Evolutionary conservation across 2,329 filamentous ascomycete species (phyloP).

Genomic region (Cladophialophora bantiana): DNA sequence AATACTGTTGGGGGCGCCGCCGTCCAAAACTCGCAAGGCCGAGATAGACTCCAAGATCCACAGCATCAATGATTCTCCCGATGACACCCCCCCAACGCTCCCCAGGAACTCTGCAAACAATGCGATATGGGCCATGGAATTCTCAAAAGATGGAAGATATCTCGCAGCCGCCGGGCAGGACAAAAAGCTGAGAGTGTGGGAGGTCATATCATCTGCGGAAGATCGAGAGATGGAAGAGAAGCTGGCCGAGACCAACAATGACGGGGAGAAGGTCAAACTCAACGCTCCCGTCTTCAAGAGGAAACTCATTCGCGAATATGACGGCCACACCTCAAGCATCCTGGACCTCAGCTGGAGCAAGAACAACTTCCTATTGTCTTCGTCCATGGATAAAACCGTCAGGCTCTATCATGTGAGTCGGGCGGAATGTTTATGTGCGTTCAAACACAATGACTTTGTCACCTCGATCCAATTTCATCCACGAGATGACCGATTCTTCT

Average conservation of each 20-base stretch:
- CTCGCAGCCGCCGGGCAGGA: slow-evolving; percentile 93
- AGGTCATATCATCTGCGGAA: slow-evolving; percentile 81
- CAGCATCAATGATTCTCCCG: slow-evolving; percentile 38
- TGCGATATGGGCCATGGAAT: slow-evolving; percentile 90
- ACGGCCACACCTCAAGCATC: slow-evolving; percentile 83
- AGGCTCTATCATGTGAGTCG: slow-evolving; percentile 90
- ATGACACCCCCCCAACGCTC: slow-evolving; percentile 37
- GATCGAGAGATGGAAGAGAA: slow-evolving; percentile 77
- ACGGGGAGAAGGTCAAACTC: slow-evolving; percentile 65
- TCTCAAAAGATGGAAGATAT: slow-evolving; percentile 89
- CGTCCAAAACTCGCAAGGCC: slow-evolving; percentile 45
- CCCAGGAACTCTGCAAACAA: slow-evolving; percentile 54
- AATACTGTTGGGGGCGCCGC: slow-evolving; percentile 72
- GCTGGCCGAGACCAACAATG: slow-evolving; percentile 65
- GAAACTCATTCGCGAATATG: slow-evolving; percentile 79
- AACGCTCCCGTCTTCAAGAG: slow-evolving; percentile 89
- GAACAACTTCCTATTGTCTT: slow-evolving; percentile 95
- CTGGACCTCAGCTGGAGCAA: slow-evolving; percentile 96
- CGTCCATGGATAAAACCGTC: slow-evolving; percentile 98
- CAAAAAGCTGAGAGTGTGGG: slow-evolving; percentile 83
- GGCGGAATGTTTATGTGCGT: slow-evolving; percentile 85
- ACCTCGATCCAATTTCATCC: slow-evolving; percentile 95
- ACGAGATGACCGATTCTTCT: slow-evolving; percentile 92
- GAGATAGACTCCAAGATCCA: slow-evolving; percentile 43
- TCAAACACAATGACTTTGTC: slow-evolving; percentile 93